phyloP scores from a whole-genome alignment of 805 yeast species.

The Ogataea methylovora region DNA sequence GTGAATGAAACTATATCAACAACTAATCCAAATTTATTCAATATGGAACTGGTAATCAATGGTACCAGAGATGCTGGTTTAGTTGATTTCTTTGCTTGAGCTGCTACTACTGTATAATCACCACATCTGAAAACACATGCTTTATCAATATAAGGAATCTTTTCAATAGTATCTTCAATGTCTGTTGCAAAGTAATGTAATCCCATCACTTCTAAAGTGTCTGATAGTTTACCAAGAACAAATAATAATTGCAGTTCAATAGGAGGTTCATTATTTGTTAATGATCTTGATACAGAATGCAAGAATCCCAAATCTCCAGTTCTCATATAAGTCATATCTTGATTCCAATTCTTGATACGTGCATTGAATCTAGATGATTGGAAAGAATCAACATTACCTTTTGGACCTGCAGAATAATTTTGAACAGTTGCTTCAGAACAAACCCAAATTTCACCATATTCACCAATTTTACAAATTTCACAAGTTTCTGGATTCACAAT shows the following conservation, averaged over 20 bases:
- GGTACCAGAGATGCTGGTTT: conserved; percentile 73
- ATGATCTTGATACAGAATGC: conserved; percentile 45
- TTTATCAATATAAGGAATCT: conserved; percentile 31
- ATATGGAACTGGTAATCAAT: conserved; percentile 66
- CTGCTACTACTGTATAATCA: conserved; percentile 66
- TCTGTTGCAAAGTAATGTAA: conserved; percentile 86
- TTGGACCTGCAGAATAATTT: conserved; percentile 44
- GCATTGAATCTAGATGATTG: conserved; percentile 53
- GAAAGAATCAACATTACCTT: conserved; percentile 27
- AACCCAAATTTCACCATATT: conserved; percentile 96
- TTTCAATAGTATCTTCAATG: conserved; percentile 62
- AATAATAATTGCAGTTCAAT: conserved; percentile 68
- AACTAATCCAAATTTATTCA: conserved; percentile 75
- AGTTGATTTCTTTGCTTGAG: conserved; percentile 48
- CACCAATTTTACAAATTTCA: conserved; percentile 75
- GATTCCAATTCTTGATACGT: conserved; percentile 55
- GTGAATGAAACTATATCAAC: conserved; percentile 82
- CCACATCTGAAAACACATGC: conserved; percentile 73
- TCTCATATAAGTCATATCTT: conserved; percentile 59
- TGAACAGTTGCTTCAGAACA: conserved; percentile 76
- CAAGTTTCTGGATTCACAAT: conserved; percentile 92
- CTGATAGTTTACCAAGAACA: conserved; percentile 76
- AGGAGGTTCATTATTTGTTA: conserved; percentile 9
- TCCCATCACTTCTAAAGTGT: conserved; percentile 87
- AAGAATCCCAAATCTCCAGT: conserved; percentile 95